phyloP scores from a whole-genome alignment of 768 basidiomycete genomes.

The Mycena venus region DNA sequence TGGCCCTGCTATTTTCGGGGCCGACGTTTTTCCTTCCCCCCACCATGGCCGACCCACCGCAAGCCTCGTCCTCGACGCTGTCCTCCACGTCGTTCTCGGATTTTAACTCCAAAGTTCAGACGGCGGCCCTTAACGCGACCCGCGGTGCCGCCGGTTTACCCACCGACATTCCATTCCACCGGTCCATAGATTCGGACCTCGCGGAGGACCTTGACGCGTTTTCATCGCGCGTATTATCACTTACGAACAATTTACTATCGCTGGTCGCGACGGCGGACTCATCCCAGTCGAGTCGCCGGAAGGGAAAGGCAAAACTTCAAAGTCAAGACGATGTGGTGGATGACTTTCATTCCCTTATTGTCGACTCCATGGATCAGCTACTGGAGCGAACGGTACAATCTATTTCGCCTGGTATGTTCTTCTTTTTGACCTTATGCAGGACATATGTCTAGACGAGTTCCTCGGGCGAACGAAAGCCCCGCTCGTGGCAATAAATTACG shows the following conservation, averaged over 20 bases:
- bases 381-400: slow-evolving; percentile 83
- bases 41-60: slow-evolving; percentile 1
- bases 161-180: slow-evolving; percentile 88
- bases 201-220: slow-evolving; percentile 79
- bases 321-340: slow-evolving; percentile 89
- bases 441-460: slow-evolving; percentile 85
- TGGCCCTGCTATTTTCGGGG: background rate
- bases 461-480: slow-evolving; percentile 78
- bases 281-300: slow-evolving; percentile 49
- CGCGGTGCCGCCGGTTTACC: slow-evolving; percentile 74
- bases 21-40: background rate
- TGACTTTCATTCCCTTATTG: slow-evolving; percentile 80
- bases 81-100: slow-evolving; percentile 56
- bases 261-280: slow-evolving; percentile 61
- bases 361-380: slow-evolving; percentile 88
- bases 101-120: slow-evolving; percentile 72
- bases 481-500: slow-evolving; percentile 67
- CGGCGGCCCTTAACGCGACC: slow-evolving; percentile 72
- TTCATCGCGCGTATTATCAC: slow-evolving; percentile 72
- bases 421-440: slow-evolving; percentile 58
- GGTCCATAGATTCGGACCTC: slow-evolving; percentile 82
- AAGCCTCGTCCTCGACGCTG: slow-evolving; percentile 15
- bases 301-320: slow-evolving; percentile 69
- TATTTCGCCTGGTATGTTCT: background rate
- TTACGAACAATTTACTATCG: slow-evolving; percentile 75